Evolutionary conservation across 805 yeast species (phyloP).

Genomic region (Wickerhamiella sorbophila): DNA sequence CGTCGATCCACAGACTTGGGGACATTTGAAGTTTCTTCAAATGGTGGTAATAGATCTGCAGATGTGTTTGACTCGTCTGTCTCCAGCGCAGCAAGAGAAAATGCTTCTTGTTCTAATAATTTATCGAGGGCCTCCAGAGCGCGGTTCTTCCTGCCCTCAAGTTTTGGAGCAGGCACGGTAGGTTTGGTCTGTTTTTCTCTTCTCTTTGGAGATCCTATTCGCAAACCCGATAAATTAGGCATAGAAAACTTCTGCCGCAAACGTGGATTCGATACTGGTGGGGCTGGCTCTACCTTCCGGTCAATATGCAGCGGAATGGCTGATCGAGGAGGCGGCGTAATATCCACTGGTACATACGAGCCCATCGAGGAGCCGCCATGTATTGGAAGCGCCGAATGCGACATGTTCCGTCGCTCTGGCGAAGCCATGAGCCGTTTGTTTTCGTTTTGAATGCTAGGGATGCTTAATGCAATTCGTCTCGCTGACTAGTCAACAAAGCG

Average conservation of each 20-base stretch:
- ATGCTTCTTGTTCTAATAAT: background rate
- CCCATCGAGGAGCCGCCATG: background rate
- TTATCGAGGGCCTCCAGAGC: background rate
- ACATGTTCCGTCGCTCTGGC: background rate
- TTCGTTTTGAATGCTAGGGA: background rate
- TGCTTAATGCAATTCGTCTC: background rate
- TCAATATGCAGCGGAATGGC: background rate
- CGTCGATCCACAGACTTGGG: no score
- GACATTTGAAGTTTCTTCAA: no score
- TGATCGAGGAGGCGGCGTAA: background rate
- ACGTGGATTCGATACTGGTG: background rate
- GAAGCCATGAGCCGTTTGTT: background rate
- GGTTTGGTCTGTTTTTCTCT: background rate
- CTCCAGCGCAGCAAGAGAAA: background rate
- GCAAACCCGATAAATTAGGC: background rate
- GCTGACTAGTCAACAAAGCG: background rate
- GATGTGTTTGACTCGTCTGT: background rate
- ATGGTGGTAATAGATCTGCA: no score
- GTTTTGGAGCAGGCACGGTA: background rate
- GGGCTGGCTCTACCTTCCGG: background rate
- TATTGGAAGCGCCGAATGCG: constrained; percentile 2
- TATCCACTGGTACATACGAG: background rate
- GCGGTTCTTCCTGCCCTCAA: background rate
- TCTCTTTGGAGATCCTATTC: background rate
- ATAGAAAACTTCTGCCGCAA: background rate